Evolutionary conservation across 768 basidiomycete genomes (phyloP).

Genomic region (Agrocybe praecox): DNA sequence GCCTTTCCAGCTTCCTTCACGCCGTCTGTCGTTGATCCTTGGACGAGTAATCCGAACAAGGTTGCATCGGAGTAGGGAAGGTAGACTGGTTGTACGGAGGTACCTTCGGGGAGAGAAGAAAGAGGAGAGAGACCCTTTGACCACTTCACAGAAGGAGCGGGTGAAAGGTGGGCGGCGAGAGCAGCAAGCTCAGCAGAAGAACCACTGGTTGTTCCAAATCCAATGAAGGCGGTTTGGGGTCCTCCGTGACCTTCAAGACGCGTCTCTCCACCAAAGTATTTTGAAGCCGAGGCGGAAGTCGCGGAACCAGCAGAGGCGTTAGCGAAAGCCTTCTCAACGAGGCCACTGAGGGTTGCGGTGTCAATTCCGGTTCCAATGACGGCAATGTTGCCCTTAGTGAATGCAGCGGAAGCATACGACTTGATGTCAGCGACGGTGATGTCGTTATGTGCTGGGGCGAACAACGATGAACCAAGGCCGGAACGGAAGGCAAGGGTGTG

Average conservation of each 20-base stretch:
- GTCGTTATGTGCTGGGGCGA: slow-evolving; percentile 70
- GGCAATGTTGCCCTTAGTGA: slow-evolving; percentile 79
- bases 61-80: slow-evolving; percentile 92
- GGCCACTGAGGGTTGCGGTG: slow-evolving; percentile 63
- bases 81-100: slow-evolving; percentile 73
- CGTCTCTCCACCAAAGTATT: slow-evolving; percentile 85
- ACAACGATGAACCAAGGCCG: slow-evolving; percentile 91
- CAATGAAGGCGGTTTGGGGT: slow-evolving; percentile 84
- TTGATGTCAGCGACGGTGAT: slow-evolving; percentile 73
- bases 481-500: slow-evolving; percentile 92
- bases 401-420: slow-evolving; percentile 70
- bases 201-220: slow-evolving; percentile 74
- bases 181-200: slow-evolving; percentile 75
- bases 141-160: slow-evolving; percentile 87
- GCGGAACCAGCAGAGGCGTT: slow-evolving; percentile 40
- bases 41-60: slow-evolving; percentile 81
- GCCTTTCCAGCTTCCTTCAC: slow-evolving; percentile 70
- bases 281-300: slow-evolving; percentile 32
- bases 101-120: slow-evolving; percentile 57
- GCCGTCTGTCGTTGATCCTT: slow-evolving; percentile 61
- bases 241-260: slow-evolving; percentile 64
- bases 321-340: slow-evolving; percentile 72
- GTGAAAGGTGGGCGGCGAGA: slow-evolving; percentile 80
- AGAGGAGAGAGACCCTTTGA: slow-evolving; percentile 71
- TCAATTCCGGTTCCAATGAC: slow-evolving; percentile 89